A percentile compares a stretch with the other conserved stretches of the same genome.
Evolutionary conservation across 164 flowering plant species (phyloP).

Genomic region (Kalanchoe fedtschenkoi): DNA sequence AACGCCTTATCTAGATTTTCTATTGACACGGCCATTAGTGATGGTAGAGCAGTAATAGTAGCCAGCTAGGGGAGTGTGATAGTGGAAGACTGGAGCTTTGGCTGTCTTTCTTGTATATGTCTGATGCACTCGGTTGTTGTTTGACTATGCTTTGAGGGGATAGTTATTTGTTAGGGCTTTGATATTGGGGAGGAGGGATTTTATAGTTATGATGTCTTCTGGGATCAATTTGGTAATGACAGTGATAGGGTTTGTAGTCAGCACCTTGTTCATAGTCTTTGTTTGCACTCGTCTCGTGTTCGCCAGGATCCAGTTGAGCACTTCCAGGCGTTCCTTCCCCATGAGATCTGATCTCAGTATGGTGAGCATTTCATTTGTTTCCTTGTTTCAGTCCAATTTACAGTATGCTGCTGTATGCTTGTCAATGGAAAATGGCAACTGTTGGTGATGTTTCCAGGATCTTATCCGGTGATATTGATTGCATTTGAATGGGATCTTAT

Average conservation of each 20-base stretch:
- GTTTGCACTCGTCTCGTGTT: constrained; percentile 82
- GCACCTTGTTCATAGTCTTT: constrained; percentile 85
- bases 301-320: constrained; percentile 67
- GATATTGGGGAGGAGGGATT: neutral
- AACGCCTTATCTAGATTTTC: too few relatives aligned
- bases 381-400: too few relatives aligned
- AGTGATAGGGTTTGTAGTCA: constrained; percentile 80
- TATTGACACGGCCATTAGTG: too few relatives aligned
- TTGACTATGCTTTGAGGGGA: too few relatives aligned
- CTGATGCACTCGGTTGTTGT: too few relatives aligned
- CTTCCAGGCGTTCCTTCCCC: constrained; percentile 56
- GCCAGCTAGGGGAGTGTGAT: too few relatives aligned
- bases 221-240: constrained; percentile 95
- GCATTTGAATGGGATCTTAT: too few relatives aligned
- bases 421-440: neutral
- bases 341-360: constrained; percentile 46
- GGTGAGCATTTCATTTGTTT: constrained; percentile 17
- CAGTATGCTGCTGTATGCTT: neutral
- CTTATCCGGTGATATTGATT: too few relatives aligned
- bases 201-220: constrained; percentile 41
- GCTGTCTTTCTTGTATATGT: too few relatives aligned
- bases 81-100: too few relatives aligned
- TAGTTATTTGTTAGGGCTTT: neutral
- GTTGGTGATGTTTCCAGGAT: too few relatives aligned
- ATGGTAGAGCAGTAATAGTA: too few relatives aligned